Percentiles rank a stretch among this genome's conserved stretches.
phyloP scores from a whole-genome alignment of 1,139 yeast species.

The Candida dubliniensis region DNA sequence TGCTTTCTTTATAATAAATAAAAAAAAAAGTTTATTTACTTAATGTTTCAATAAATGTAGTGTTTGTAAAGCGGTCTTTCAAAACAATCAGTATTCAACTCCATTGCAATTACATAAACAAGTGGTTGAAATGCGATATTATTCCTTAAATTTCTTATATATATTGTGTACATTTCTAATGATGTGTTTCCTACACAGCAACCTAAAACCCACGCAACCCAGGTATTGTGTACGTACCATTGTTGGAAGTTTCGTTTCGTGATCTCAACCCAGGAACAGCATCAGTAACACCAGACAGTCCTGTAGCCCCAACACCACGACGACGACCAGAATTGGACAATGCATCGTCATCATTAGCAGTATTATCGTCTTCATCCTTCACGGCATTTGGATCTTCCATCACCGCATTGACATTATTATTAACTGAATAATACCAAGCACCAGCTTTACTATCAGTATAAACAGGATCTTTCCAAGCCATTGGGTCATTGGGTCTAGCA shows the following conservation, averaged over 20 bases:
- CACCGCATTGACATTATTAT: conserved; percentile 62
- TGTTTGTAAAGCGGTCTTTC: too few relatives aligned
- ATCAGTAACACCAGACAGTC: background rate
- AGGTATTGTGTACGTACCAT: conserved; percentile 5
- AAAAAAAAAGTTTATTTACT: too few relatives aligned
- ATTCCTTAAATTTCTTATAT: too few relatives aligned
- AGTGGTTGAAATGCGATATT: too few relatives aligned
- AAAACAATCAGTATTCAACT: too few relatives aligned
- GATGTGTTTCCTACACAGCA: background rate
- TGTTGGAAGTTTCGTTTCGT: conserved; percentile 1
- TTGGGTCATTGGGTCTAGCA: conserved; percentile 86
- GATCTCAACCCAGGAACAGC: conserved; percentile 9
- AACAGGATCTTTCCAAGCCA: conserved; percentile 78
- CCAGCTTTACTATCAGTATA: conserved; percentile 66
- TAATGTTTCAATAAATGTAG: too few relatives aligned
- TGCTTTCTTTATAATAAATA: too few relatives aligned
- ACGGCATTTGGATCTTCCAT: conserved; percentile 32
- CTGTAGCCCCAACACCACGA: background rate
- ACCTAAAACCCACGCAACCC: conserved; percentile 9
- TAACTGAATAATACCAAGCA: conserved; percentile 72
- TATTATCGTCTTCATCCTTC: background rate
- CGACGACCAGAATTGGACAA: background rate
- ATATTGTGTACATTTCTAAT: background rate
- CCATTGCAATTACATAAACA: too few relatives aligned
- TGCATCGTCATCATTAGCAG: background rate